These are phyloP conservation scores for Pseudogymnoascus sp. DNA, from an alignment of 2,329 filamentous ascomycete genomes.

Conservation along the genomic window DNA sequence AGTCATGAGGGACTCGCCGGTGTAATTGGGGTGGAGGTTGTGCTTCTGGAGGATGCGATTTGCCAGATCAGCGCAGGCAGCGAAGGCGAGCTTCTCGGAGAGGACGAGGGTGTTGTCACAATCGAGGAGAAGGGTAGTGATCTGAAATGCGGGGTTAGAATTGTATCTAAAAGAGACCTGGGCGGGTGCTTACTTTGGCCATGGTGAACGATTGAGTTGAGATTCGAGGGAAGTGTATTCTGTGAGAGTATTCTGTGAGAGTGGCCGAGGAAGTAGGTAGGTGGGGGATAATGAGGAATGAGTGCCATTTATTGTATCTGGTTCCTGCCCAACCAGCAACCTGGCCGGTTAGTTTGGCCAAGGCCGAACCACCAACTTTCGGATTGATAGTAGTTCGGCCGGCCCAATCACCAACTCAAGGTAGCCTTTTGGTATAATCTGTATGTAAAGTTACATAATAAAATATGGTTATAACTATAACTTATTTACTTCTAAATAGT, in stretches of 20 bases:
- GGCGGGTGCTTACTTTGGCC: neutral
- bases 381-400: neutral
- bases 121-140: conserved; percentile 66
- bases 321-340: too few relatives aligned
- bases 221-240: neutral
- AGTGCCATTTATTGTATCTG: too few relatives aligned
- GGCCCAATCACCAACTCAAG: neutral
- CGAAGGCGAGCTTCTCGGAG: conserved; percentile 83
- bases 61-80: conserved; percentile 80
- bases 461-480: too few relatives aligned
- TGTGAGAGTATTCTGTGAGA: neutral
- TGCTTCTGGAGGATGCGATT: conserved; percentile 71
- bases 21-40: conserved; percentile 60
- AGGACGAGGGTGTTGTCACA: conserved; percentile 89
- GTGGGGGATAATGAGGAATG: neutral
- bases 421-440: neutral
- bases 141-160: conserved; percentile 31
- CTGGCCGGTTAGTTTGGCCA: too few relatives aligned
- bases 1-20: conserved; percentile 65
- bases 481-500: too few relatives aligned
- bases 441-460: neutral
- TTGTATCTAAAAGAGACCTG: neutral
- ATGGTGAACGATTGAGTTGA: neutral
- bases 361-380: too few relatives aligned
- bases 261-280: neutral